Conservation (phyloP, 163 green algal species). For the Scenedesmus sp. region DNA sequence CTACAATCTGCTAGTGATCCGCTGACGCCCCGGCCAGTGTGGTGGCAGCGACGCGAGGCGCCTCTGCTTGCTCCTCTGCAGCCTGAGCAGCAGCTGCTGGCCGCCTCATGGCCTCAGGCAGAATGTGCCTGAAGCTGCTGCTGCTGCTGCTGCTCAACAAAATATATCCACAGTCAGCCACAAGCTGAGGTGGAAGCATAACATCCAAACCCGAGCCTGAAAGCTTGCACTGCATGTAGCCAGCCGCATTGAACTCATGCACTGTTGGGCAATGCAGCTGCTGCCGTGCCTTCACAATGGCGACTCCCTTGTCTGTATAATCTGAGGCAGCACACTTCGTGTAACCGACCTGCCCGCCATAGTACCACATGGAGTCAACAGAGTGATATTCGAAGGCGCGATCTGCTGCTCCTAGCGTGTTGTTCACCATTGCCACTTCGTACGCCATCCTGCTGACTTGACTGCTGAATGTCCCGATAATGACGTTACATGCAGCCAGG, state of each 20-base stretch:
- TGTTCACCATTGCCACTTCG: conserved; percentile 37
- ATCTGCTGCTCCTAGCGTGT: neutral
- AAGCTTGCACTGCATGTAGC: neutral
- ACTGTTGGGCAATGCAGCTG: neutral
- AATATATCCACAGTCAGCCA: neutral
- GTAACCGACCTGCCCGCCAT: conserved; percentile 23
- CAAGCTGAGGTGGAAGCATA: neutral
- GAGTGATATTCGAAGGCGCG: conserved; percentile 34
- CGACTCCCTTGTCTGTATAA: neutral
- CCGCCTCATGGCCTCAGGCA: neutral
- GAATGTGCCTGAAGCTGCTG: neutral
- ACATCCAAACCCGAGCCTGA: neutral
- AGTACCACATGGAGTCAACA: conserved; percentile 41
- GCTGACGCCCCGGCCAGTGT: too few relatives aligned
- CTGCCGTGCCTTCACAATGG: neutral
- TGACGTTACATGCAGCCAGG: conserved; percentile 18
- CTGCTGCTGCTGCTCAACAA: neutral
- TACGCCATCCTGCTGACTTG: conserved; percentile 42
- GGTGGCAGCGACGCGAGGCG: too few relatives aligned
- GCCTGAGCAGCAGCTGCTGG: neutral
- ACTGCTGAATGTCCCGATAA: conserved; percentile 48
- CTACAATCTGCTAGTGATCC: too few relatives aligned
- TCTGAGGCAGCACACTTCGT: neutral
- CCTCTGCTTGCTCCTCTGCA: too few relatives aligned
- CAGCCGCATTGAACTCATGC: neutral